A percentile compares a stretch with the other conserved stretches of the same genome.
These are phyloP conservation scores for Trichoderma sp. DNA, from an alignment of 2,329 filamentous ascomycete species.

Conservation along the genomic window DNA sequence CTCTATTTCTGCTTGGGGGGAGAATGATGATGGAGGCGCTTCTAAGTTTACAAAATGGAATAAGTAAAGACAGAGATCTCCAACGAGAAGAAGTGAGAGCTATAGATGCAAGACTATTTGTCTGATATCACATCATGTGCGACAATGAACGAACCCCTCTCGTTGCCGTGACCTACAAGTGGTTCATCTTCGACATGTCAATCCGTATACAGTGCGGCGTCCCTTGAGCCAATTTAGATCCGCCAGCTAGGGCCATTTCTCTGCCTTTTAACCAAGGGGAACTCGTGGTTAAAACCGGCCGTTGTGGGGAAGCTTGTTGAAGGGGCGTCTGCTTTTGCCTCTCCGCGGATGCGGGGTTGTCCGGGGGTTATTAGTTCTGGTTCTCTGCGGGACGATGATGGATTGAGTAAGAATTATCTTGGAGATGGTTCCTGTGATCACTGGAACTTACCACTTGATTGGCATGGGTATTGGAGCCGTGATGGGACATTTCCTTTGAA, in stretches of 20 bases:
- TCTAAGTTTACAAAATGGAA: background rate
- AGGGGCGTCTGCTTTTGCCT: background rate
- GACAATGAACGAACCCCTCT: conserved; percentile 1
- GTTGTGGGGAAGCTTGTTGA: conserved; percentile 4
- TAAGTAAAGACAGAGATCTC: background rate
- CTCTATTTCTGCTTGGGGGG: background rate
- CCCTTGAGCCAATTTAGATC: conserved; percentile 1
- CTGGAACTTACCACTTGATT: background rate
- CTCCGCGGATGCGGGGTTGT: background rate
- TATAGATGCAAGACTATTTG: background rate
- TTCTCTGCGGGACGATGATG: background rate
- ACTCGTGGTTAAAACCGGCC: background rate
- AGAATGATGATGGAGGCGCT: background rate
- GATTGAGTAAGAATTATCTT: background rate
- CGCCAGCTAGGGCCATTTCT: background rate
- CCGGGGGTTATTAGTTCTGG: background rate
- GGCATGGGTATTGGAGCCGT: background rate
- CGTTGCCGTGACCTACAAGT: background rate
- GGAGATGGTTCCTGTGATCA: background rate
- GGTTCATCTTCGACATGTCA: background rate
- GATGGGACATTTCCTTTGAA: background rate
- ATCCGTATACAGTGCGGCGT: background rate
- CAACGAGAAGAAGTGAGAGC: background rate
- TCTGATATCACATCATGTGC: conserved; percentile 3
- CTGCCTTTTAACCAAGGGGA: background rate